phyloP scores from a whole-genome alignment of 306 rosid genomes.

The Heteromeles arbutifolia region DNA sequence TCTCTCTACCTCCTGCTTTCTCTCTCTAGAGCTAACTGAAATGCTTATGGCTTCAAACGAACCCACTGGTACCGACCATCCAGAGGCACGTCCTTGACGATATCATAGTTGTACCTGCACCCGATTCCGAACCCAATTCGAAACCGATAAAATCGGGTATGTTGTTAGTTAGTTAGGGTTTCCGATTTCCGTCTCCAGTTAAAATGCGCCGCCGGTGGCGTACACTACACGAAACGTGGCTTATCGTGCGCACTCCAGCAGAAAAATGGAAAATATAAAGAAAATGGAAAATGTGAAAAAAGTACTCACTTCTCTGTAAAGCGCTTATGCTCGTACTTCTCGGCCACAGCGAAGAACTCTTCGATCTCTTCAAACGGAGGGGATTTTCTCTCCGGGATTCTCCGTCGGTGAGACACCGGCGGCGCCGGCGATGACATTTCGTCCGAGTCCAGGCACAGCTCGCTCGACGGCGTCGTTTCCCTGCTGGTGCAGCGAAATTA shows the following conservation, averaged over 20 bases:
- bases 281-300: neutral
- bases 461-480: slow-evolving; percentile 36
- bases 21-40: neutral
- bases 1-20: neutral
- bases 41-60: slow-evolving; percentile 50
- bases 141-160: slow-evolving; percentile 15
- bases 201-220: slow-evolving; percentile 31
- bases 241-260: slow-evolving; percentile 34
- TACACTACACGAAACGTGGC: neutral
- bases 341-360: slow-evolving; percentile 70
- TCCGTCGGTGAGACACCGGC: neutral
- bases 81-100: slow-evolving; percentile 71
- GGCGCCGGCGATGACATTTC: slow-evolving; percentile 18
- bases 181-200: slow-evolving; percentile 19
- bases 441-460: slow-evolving; percentile 41
- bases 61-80: slow-evolving; percentile 90
- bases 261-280: neutral
- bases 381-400: slow-evolving; percentile 6
- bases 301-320: slow-evolving; percentile 70
- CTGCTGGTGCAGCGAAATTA: slow-evolving; percentile 15
- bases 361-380: slow-evolving; percentile 64
- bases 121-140: neutral
- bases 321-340: slow-evolving; percentile 62
- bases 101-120: slow-evolving; percentile 90
- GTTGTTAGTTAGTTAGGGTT: slow-evolving; percentile 58